phyloP scores from a whole-genome alignment of 2,329 filamentous ascomycete species.

The Colletotrichum somersetense region DNA sequence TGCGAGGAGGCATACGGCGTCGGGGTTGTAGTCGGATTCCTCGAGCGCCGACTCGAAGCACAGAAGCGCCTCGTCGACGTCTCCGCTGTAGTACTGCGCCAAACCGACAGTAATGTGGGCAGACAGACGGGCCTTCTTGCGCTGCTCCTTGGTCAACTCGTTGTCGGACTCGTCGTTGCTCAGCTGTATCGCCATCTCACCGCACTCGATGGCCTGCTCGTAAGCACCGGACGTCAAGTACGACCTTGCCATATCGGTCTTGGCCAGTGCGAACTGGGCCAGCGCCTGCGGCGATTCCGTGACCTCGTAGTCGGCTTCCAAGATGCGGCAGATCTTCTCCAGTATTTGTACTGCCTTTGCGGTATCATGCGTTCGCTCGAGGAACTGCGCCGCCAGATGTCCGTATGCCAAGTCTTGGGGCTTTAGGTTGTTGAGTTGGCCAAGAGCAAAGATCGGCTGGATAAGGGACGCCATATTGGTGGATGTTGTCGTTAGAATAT shows the following conservation, averaged over 20 bases:
- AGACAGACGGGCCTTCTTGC: constrained; percentile 81
- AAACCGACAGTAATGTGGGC: constrained; percentile 89
- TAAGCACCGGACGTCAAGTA: constrained; percentile 78
- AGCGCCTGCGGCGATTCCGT: constrained; percentile 83
- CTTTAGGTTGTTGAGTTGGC: constrained; percentile 80
- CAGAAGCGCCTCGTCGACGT: constrained; percentile 76
- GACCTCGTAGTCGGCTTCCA: constrained; percentile 87
- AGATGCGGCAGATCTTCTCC: constrained; percentile 72
- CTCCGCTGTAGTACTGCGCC: constrained; percentile 78
- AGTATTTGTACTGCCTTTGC: constrained; percentile 73
- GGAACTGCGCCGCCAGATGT: constrained; percentile 84
- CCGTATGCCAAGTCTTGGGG: constrained; percentile 78
- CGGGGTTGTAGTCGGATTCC: constrained; percentile 81
- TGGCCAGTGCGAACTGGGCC: constrained; percentile 82
- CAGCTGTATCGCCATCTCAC: constrained; percentile 83
- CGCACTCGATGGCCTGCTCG: constrained; percentile 79
- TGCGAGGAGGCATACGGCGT: constrained; percentile 87
- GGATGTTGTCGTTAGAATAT: constrained; percentile 72
- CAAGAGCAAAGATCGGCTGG: constrained; percentile 88
- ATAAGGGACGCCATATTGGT: constrained; percentile 74
- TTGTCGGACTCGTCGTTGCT: constrained; percentile 78
- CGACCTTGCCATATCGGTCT: constrained; percentile 87
- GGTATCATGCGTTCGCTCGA: constrained; percentile 83
- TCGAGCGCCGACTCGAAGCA: constrained; percentile 85
- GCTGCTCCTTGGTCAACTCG: constrained; percentile 73